Evolutionary conservation across 371 early-diverging fungal genomes (phyloP).

Genomic region (Capillidium heterosporum): DNA sequence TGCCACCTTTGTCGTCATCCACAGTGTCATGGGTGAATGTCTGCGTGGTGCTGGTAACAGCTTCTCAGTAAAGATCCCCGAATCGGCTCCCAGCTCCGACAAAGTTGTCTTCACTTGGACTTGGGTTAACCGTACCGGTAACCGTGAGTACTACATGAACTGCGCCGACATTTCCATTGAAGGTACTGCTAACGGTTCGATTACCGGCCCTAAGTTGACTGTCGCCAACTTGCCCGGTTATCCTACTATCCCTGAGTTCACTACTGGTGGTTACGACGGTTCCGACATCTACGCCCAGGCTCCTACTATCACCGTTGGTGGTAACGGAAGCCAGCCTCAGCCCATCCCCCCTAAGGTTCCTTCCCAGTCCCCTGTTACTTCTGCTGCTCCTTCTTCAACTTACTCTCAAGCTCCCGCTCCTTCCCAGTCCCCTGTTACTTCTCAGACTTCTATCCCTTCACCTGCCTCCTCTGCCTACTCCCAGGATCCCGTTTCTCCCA

Average conservation of each 20-base stretch:
- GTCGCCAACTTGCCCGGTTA: slow-evolving; percentile 14
- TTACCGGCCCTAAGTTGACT: slow-evolving; percentile 25
- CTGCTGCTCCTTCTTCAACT: background rate
- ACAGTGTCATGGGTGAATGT: background rate
- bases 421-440: background rate
- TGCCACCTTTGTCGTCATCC: background rate
- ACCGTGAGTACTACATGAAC: slow-evolving; percentile 49
- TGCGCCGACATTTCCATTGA: slow-evolving; percentile 35
- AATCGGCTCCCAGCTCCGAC: background rate
- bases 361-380: background rate
- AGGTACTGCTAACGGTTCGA: slow-evolving; percentile 14
- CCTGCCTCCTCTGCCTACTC: background rate
- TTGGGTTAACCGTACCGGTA: slow-evolving; percentile 29
- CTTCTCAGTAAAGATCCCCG: background rate
- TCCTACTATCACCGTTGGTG: background rate
- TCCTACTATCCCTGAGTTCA: slow-evolving; percentile 11
- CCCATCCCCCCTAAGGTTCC: background rate
- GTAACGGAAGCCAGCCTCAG: background rate
- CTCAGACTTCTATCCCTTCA: background rate
- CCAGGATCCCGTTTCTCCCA: background rate
- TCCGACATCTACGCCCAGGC: background rate
- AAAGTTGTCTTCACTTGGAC: background rate
- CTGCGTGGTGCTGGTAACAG: background rate
- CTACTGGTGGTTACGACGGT: background rate
- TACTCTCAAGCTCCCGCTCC: background rate